Evolutionary conservation across 768 basidiomycete species (phyloP).

Genomic region (Psilocybe cubensis): DNA sequence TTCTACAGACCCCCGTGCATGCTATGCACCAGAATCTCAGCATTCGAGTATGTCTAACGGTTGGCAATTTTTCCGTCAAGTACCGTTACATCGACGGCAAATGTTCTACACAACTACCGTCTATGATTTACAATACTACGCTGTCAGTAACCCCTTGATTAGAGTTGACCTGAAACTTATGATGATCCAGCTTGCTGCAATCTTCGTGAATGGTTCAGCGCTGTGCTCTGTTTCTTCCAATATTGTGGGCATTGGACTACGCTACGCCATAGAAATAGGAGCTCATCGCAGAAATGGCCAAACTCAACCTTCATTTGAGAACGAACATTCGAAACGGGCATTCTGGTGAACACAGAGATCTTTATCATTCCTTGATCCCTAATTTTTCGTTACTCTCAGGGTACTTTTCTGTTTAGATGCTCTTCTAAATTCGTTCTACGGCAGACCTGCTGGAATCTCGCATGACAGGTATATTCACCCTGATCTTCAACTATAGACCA

Average conservation of each 20-base stretch:
- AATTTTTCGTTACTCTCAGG: conserved; percentile 37
- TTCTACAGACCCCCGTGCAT: conserved; percentile 60
- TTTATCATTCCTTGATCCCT: not conserved
- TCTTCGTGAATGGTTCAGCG: conserved; percentile 58
- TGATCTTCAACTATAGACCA: not conserved
- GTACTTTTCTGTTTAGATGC: conserved; percentile 58
- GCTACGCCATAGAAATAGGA: conserved; percentile 78
- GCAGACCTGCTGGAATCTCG: conserved; percentile 76
- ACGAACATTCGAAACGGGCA: conserved; percentile 76
- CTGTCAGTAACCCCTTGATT: conserved; percentile 34
- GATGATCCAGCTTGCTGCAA: conserved; percentile 46
- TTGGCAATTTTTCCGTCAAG: conserved; percentile 71
- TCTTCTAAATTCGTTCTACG: conserved; percentile 53
- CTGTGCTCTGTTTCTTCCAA: conserved; percentile 71
- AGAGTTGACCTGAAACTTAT: not conserved
- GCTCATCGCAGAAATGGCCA: conserved; percentile 56
- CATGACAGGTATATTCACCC: conserved; percentile 68
- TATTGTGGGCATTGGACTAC: conserved; percentile 70
- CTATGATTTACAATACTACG: conserved; percentile 76
- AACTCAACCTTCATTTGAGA: conserved; percentile 48
- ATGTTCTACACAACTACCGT: conserved; percentile 67
- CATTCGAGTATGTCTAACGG: conserved; percentile 50
- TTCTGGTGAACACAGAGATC: conserved; percentile 50
- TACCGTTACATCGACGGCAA: conserved; percentile 63
- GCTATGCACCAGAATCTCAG: conserved; percentile 35